Base-by-base conservation (phyloP, 108 stramenopile species). In the Skeletonema tropicum region DNA sequence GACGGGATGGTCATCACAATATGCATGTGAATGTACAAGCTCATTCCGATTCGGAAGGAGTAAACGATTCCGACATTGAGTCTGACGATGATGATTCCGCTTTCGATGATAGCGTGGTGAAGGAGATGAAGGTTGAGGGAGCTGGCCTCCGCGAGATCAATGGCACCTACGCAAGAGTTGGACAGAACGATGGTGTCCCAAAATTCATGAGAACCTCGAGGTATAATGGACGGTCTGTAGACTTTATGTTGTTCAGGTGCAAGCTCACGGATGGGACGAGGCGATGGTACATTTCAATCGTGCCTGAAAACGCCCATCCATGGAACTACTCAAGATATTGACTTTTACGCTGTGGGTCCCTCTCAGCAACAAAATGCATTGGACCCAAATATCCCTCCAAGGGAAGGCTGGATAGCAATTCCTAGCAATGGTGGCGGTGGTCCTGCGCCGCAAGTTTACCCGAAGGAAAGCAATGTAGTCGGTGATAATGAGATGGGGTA, bases 211-310 rank as follows among this genome's bases (percentile, higher is more conserved):
- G 70, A 55, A 19, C 66, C 3, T 87, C 85, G 15, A 31, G 39
- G 25, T 88, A 68, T 38, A 62, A 90, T 23, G 92, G 86, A 3
- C 19, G 58, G 29, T 45, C 73, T 19, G 80, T 70, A 57, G 74
- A 71, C 15, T 82, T 82, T 58, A 62, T 60, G 45, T 41, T 82
- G 12, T 97, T 92, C 79, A 88, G 90, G 57, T 97, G 97, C 83
- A 77, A 83, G 62, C 87, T 97, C 9, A 92, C 89, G 74, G 90
- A 93, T 68, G 88, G 88, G 29, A 90, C 92, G 10, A 84, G 79
- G 68, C 87, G 90, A 70, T 97, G 97, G 97, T 97, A 93, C 71
- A 95, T 97, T 55, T 96, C 94, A 13, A 88, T 97, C 46, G 93
- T 95, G 13, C 97, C 94, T 0, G 42, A 60, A 26, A 74, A 71